phyloP scores from a whole-genome alignment of 179 eudicot species.

The Dionaea muscipula region DNA sequence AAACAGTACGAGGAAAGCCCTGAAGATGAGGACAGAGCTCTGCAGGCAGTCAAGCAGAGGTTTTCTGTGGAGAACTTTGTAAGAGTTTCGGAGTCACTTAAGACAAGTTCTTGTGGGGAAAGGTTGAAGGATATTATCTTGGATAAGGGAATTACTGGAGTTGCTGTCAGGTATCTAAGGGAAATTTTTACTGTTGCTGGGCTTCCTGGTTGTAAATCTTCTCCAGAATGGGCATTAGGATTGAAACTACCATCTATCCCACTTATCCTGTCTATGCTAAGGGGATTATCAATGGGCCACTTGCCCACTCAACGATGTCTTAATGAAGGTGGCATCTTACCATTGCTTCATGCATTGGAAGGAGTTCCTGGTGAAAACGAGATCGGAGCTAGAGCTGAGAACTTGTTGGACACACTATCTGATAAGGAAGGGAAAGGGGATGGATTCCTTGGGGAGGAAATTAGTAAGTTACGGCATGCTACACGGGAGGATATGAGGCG shows the following conservation, averaged over 20 bases:
- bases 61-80: constrained; percentile 93
- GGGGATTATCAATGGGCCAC: constrained; percentile 95
- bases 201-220: constrained; percentile 60
- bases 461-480: constrained; percentile 68
- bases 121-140: constrained; percentile 88
- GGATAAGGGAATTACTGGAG: constrained; percentile 70
- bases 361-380: constrained; percentile 94
- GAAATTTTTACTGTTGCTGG: constrained; percentile 61
- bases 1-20: constrained; percentile 55
- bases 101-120: constrained; percentile 94
- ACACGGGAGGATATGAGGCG: constrained; percentile 95
- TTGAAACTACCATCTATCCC: constrained; percentile 84
- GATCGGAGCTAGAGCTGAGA: constrained; percentile 96
- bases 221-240: constrained; percentile 53
- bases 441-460: constrained; percentile 68
- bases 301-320: constrained; percentile 75
- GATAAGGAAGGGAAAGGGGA: constrained; percentile 86
- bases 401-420: constrained; percentile 81
- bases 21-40: constrained; percentile 58
- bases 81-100: constrained; percentile 90
- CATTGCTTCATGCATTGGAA: constrained; percentile 91
- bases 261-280: constrained; percentile 82
- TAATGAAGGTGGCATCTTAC: constrained; percentile 70
- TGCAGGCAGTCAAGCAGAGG: constrained; percentile 62
- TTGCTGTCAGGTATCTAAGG: constrained; percentile 54